Conservation (phyloP, 1,284 basidiomycete genomes). For the Neonothopanus nambi region DNA sequence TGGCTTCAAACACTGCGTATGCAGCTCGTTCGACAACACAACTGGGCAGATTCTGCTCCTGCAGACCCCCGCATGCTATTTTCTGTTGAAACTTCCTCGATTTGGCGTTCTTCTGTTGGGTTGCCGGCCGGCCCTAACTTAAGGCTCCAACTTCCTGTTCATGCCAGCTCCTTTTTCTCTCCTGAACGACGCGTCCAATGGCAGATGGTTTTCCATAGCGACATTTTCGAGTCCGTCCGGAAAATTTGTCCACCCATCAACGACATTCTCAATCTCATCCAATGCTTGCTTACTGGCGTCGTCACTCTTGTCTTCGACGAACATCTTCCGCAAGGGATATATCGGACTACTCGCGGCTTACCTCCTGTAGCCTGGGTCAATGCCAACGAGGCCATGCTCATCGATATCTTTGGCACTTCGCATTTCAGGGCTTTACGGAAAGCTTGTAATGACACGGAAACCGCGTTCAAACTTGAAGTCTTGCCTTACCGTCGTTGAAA, state of each 20-base stretch:
- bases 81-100: slow-evolving; percentile 72
- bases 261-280: slow-evolving; percentile 74
- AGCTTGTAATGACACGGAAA: slow-evolving; percentile 67
- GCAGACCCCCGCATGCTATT: slow-evolving; percentile 72
- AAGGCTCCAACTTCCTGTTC: slow-evolving; percentile 68
- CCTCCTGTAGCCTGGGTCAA: slow-evolving; percentile 74
- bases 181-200: slow-evolving; percentile 80
- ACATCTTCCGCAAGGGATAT: slow-evolving; percentile 59
- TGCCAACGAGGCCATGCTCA: slow-evolving; percentile 61
- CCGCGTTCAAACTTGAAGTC: slow-evolving; percentile 71
- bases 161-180: slow-evolving; percentile 81
- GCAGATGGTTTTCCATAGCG: slow-evolving; percentile 86
- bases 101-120: slow-evolving; percentile 71
- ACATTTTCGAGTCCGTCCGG: slow-evolving; percentile 76
- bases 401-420: slow-evolving; percentile 68
- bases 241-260: slow-evolving; percentile 75
- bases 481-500: slow-evolving; percentile 40
- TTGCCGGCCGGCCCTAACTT: slow-evolving; percentile 74
- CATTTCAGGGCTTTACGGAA: slow-evolving; percentile 71
- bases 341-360: slow-evolving; percentile 75
- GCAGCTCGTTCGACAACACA: slow-evolving; percentile 63
- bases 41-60: slow-evolving; percentile 63
- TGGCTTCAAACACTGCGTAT: slow-evolving; percentile 64
- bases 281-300: slow-evolving; percentile 79
- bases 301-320: slow-evolving; percentile 77